Evolutionary conservation across 2,329 filamentous ascomycete genomes (phyloP).

Genomic region (Botrytis elliptica): DNA sequence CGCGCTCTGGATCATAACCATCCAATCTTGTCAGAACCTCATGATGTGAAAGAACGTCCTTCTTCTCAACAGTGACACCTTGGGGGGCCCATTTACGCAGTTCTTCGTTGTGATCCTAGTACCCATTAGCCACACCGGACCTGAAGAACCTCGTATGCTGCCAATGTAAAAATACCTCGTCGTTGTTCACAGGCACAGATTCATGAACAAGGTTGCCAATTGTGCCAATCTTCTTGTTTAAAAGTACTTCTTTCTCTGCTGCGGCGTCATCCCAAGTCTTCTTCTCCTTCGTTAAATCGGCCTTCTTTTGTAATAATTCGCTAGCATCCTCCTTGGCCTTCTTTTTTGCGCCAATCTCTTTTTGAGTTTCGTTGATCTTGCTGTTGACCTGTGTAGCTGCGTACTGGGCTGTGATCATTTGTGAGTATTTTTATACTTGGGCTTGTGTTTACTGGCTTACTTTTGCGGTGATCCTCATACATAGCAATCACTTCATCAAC

Average conservation of each 20-base stretch:
- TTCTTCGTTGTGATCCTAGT: constrained; percentile 73
- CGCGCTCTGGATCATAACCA: constrained; percentile 89
- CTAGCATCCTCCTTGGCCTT: constrained; percentile 89
- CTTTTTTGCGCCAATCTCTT: constrained; percentile 87
- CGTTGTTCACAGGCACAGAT: constrained; percentile 77
- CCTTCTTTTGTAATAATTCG: constrained; percentile 76
- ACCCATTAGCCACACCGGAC: constrained; percentile 9
- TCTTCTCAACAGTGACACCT: constrained; percentile 70
- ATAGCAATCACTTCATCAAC: constrained; percentile 89
- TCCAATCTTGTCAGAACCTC: constrained; percentile 86
- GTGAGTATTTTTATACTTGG: constrained; percentile 6
- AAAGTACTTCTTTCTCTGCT: constrained; percentile 67
- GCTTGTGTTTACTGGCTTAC: constrained; percentile 43
- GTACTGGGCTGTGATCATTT: constrained; percentile 59
- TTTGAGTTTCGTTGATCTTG: constrained; percentile 85
- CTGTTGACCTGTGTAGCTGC: constrained; percentile 75
- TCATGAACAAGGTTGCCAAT: constrained; percentile 93
- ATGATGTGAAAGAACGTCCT: constrained; percentile 82
- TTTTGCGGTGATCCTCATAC: constrained; percentile 81
- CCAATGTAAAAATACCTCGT: constrained; percentile 56
- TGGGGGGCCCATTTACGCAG: constrained; percentile 79
- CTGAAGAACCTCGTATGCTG: neutral
- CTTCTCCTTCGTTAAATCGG: constrained; percentile 75
- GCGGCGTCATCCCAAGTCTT: constrained; percentile 74
- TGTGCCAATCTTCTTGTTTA: constrained; percentile 76